Evolutionary conservation across 169 alveolate species (phyloP), one percentile per base, ranked within the genome.

Genomic region (Babesia ovata): DNA sequence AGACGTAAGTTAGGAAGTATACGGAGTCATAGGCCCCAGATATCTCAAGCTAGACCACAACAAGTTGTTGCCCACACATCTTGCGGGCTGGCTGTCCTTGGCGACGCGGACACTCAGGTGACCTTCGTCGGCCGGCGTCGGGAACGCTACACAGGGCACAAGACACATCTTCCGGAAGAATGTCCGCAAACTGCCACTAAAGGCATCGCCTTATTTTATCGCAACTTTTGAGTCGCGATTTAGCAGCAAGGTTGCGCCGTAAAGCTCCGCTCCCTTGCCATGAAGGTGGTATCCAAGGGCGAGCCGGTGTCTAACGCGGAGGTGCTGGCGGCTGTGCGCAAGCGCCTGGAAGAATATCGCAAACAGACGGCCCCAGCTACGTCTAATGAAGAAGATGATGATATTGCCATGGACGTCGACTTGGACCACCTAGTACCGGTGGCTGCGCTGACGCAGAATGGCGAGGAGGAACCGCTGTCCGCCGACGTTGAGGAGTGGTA

Each of bases 211-310:
- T n/a, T n/a, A 33, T 33, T 33, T 33, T 33, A 33, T 33, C 39
- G 39, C 39, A 33, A 2, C 6, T 33, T 33, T 33, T 33, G 39
- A 33, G 6, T 33, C 39, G 39, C 39, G 6, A 6, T 33, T 33
- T 4, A 6, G 39, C 39, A 6, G 10, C 39, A 2, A 33, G 39
- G 6, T 33, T 6, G 39, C 2, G 10, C 39, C 39, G 39, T 33
- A 33, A 33, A 33, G 39, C 39, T 2, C 50, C 50, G n/a, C n/a
- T 45, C 19, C 4, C 50, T 7, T 39, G 19, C 75, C 49, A 81
- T 81, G 88, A 81, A 72, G 67, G 70, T 81, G 19, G 45, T 81
- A 19, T 62, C 85, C 49, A 39, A 57, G 73, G 88, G 88, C 14
- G 88, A 81, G 61, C 76, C 72, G 28, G 79, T 74, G 33, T 57